These are phyloP conservation scores for Fonsecaea monophora DNA, from an alignment of 2,329 filamentous ascomycete species.

Conservation along the genomic window DNA sequence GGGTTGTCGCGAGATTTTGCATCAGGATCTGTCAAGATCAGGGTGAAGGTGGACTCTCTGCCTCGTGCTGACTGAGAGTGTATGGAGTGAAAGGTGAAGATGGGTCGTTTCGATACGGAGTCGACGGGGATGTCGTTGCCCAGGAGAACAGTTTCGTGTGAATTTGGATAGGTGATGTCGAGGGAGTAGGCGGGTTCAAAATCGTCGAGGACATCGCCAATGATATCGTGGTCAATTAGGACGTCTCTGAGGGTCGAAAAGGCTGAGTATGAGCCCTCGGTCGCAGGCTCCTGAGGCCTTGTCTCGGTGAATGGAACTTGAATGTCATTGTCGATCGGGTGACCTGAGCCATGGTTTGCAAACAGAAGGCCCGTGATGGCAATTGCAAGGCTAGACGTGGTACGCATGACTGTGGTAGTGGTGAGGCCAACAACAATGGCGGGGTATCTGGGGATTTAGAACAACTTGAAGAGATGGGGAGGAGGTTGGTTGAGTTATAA, in stretches of 20 bases:
- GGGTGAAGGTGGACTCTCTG: constrained; percentile 49
- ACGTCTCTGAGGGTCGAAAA: constrained; percentile 38
- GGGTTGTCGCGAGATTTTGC: constrained; percentile 61
- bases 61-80: constrained; percentile 15
- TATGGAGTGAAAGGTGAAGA: constrained; percentile 49
- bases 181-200: constrained; percentile 64
- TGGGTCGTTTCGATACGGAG: constrained; percentile 51
- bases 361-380: constrained; percentile 15
- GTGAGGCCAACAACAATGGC: not conserved
- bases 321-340: constrained; percentile 22
- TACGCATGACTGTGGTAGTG: constrained; percentile 10
- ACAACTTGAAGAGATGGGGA: not conserved
- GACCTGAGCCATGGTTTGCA: not conserved
- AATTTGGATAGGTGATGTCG: constrained; percentile 56
- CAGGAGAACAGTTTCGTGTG: constrained; percentile 53
- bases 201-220: constrained; percentile 61
- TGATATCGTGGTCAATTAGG: constrained; percentile 38
- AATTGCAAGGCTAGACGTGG: constrained; percentile 8
- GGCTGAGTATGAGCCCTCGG: constrained; percentile 13
- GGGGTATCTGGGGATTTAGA: not conserved
- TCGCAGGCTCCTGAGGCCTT: not conserved
- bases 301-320: constrained; percentile 19
- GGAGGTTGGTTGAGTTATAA: not conserved
- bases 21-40: constrained; percentile 65
- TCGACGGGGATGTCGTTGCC: constrained; percentile 62